Base-by-base conservation (phyloP, 306 rosid species). In the Arachis hypogaea region DNA sequence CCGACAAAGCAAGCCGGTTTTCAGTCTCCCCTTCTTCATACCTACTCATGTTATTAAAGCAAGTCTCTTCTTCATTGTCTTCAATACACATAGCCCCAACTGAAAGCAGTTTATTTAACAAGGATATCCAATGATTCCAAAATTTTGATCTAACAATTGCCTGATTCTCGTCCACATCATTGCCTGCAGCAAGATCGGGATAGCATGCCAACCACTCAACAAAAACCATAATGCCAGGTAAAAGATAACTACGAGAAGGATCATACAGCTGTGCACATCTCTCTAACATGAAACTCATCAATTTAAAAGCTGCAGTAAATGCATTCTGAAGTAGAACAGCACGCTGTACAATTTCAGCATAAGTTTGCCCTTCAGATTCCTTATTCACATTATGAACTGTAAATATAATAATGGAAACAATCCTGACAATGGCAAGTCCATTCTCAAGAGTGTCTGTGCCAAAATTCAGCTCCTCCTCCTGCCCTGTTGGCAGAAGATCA, bases 21-120 rank as follows among this genome's bases (percentile, higher is more conserved):
- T 90, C 96, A 71, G 99, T 92, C 80, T 89, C 92, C 11, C 92
- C 99, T 75, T 92, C 99, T 76, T 91, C 96, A 78, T 92, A 92
- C 80, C 80, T 85, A 82, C 93, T 88, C 91, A 87, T 84, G 83
- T 89, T 90, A 82, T 79, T 85, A 84, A 94, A 94, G 86, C 95
- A 94, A 33, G 88, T 81, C 40, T 89, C 94, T 71, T 88, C 99
- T 77, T 83, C 99, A 62, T 88, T 83, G 36, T 84, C 96, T 33
- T 82, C 96, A 45, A 84, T 29, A 62, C 81, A 78, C 80, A 79
- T 61, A 4, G 87, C 70, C 66, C 82, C 90, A 80, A 63, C 77
- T 47, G 90, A 89, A 63, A 83, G 80, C 36, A 94, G 86, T 81
- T 81, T 88, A 84, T 94, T 94, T 84, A 85, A 77, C 74, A 94